Evolutionary conservation across 106 monocot species (phyloP).

Genomic region (Allium fistulosum): DNA sequence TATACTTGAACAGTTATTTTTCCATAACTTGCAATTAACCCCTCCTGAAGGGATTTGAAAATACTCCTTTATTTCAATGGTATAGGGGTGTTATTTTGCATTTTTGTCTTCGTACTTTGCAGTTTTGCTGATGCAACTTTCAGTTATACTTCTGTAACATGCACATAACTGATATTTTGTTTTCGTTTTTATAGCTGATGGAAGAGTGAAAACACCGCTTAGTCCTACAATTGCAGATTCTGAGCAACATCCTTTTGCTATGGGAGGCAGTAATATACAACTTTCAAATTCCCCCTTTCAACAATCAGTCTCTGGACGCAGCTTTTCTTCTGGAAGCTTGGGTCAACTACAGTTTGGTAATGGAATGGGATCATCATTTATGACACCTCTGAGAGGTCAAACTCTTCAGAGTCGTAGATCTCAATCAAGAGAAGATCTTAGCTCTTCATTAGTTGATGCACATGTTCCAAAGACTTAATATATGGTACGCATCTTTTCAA

Average conservation of each 20-base stretch:
- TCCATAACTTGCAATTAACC: too few relatives aligned
- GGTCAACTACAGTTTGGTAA: constrained; percentile 67
- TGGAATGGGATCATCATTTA: constrained; percentile 44
- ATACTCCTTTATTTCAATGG: too few relatives aligned
- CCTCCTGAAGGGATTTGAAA: too few relatives aligned
- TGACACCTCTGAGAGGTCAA: constrained; percentile 55
- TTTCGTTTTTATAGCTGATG: constrained; percentile 37
- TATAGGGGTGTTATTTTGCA: too few relatives aligned
- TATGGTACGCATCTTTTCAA: not conserved
- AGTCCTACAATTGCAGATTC: constrained; percentile 67
- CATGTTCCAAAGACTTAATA: constrained; percentile 48
- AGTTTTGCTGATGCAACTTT: not conserved
- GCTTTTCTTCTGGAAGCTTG: constrained; percentile 80
- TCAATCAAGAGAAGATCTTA: constrained; percentile 91
- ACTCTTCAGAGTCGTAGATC: constrained; percentile 85
- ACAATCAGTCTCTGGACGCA: constrained; percentile 44
- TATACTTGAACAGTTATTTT: too few relatives aligned
- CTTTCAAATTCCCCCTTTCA: constrained; percentile 39
- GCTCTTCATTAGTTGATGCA: constrained; percentile 52
- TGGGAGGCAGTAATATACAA: constrained; percentile 31
- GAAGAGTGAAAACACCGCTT: constrained; percentile 64
- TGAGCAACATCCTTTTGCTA: constrained; percentile 49
- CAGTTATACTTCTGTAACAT: not conserved
- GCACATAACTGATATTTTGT: too few relatives aligned
- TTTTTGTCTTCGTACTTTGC: too few relatives aligned